Percentiles rank a stretch among this genome's conserved stretches.
Evolutionary conservation across 352 stramenopile species (phyloP).

Genomic region (Globisporangium paddicum): DNA sequence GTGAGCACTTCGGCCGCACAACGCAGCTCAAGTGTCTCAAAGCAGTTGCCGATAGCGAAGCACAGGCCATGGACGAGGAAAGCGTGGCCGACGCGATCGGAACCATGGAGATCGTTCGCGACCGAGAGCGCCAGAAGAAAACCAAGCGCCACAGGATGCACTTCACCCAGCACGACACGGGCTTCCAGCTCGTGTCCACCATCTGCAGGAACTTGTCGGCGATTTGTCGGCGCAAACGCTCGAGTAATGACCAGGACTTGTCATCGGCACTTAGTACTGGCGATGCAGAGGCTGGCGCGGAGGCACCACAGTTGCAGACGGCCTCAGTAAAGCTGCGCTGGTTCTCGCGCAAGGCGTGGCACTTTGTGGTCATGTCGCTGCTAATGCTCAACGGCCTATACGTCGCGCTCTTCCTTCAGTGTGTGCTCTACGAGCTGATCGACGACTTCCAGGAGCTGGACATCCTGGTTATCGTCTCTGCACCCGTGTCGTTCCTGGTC

Average conservation of each 20-base stretch:
- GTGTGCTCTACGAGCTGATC: conserved; percentile 50
- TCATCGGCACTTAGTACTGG: neutral
- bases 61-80: conserved; percentile 12
- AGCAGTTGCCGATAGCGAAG: conserved; percentile 17
- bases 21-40: conserved; percentile 16
- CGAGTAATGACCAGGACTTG: neutral
- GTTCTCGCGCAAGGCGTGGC: conserved; percentile 63
- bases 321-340: conserved; percentile 20
- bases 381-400: conserved; percentile 76
- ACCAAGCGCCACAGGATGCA: neutral
- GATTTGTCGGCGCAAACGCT: neutral
- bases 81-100: conserved; percentile 20
- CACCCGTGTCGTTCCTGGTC: conserved; percentile 42
- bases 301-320: neutral
- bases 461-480: conserved; percentile 12
- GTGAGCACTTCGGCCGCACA: conserved; percentile 11
- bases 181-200: conserved; percentile 25
- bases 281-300: neutral
- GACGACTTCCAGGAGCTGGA: conserved; percentile 16
- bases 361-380: conserved; percentile 53
- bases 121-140: conserved; percentile 6
- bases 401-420: conserved; percentile 55
- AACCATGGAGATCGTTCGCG: conserved; percentile 19
- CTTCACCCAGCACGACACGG: conserved; percentile 16
- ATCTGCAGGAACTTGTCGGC: conserved; percentile 5